Conservation (phyloP, 495 filamentous ascomycete genomes). For the Podospora comata region DNA sequence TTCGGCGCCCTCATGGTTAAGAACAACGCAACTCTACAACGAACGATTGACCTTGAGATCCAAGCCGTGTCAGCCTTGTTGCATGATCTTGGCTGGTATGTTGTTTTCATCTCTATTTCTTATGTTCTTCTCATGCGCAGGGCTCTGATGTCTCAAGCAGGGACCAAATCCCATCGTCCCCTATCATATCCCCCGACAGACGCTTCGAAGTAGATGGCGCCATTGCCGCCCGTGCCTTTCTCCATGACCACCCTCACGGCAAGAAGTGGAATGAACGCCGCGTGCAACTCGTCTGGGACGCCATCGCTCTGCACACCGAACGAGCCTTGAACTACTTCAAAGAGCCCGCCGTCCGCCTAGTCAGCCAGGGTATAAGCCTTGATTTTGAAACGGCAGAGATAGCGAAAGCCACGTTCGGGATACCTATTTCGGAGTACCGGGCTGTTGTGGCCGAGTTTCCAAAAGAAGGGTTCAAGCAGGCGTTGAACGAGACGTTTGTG, state of each 20-base stretch:
- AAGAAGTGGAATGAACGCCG: constrained; percentile 38
- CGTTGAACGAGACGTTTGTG: constrained; percentile 26
- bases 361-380: constrained; percentile 41
- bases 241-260: constrained; percentile 27
- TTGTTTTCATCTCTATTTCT: neutral
- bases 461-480: constrained; percentile 30
- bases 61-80: constrained; percentile 48
- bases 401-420: constrained; percentile 26
- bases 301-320: constrained; percentile 52
- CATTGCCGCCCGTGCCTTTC: constrained; percentile 45
- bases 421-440: constrained; percentile 29
- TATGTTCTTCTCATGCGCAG: neutral
- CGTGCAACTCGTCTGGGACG: constrained; percentile 52
- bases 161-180: constrained; percentile 31
- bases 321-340: constrained; percentile 42
- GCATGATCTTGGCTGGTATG: constrained; percentile 53
- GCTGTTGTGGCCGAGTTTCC: constrained; percentile 37
- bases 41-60: constrained; percentile 44
- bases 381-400: constrained; percentile 42
- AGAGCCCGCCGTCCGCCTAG: constrained; percentile 44
- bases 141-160: neutral
- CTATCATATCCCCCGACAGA: constrained; percentile 41
- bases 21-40: constrained; percentile 35
- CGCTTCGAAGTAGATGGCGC: constrained; percentile 59
- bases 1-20: constrained; percentile 41